phyloP scores from a whole-genome alignment of 73 alveolate species.

The Paramecium caudatum region DNA sequence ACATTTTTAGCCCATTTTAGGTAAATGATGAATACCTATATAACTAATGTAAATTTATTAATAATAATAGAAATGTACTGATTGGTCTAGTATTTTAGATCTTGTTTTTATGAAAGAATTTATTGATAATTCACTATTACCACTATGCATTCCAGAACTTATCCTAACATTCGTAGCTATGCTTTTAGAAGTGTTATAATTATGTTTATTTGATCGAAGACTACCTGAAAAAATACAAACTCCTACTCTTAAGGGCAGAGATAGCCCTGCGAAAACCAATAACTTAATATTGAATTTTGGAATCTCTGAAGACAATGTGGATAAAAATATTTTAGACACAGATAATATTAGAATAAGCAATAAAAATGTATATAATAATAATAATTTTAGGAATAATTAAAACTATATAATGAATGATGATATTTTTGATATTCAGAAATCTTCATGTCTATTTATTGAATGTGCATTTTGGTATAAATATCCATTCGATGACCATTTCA shows the following conservation, averaged over 20 bases:
- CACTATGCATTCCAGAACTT: constrained; percentile 7
- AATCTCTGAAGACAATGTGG: constrained; percentile 16
- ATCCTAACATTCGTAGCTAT: background rate
- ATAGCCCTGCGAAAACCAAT: constrained; percentile 4
- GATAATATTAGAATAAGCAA: constrained; percentile 1
- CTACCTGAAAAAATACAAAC: background rate
- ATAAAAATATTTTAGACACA: constrained; percentile 5
- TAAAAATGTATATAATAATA: background rate
- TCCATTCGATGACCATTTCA: constrained; percentile 75
- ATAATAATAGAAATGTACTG: constrained; percentile 20
- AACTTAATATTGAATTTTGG: constrained; percentile 7
- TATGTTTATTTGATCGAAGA: constrained; percentile 23
- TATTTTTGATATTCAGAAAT: constrained; percentile 65
- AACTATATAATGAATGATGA: constrained; percentile 23
- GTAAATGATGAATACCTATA: background rate
- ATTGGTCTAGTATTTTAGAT: constrained; percentile 21
- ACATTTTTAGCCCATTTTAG: constrained; percentile 9
- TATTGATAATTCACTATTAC: background rate
- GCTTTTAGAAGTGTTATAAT: constrained; percentile 2
- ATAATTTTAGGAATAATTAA: background rate
- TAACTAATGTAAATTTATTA: background rate
- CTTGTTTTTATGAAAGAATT: constrained; percentile 17
- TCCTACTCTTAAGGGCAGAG: background rate
- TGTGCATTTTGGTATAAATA: constrained; percentile 65
- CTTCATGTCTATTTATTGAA: constrained; percentile 67